Percentiles rank a stretch among this genome's conserved stretches.
phyloP scores from a whole-genome alignment of 352 stramenopile genomes.

The Lagenidium giganteum region DNA sequence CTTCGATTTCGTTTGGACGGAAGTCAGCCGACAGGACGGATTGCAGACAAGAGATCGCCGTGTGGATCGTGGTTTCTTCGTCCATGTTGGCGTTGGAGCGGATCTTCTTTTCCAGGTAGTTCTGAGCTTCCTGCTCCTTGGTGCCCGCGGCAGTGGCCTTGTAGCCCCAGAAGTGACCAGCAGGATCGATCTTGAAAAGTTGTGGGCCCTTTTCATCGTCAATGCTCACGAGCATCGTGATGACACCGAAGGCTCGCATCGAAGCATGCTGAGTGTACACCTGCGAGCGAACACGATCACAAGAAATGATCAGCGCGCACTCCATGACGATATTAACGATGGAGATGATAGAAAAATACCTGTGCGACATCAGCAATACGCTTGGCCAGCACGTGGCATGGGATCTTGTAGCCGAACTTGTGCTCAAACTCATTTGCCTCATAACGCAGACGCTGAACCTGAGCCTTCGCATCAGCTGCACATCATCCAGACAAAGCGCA shows the following conservation, averaged over 20 bases:
- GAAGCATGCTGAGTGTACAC: conserved; percentile 91
- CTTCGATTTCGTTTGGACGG: conserved; percentile 92
- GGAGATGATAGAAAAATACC: too few species aligned
- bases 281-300: too few species aligned
- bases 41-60: conserved; percentile 95
- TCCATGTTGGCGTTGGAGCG: conserved; percentile 81
- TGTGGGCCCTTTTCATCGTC: conserved; percentile 97
- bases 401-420: conserved; percentile 93
- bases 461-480: conserved; percentile 85
- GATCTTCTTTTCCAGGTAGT: conserved; percentile 98
- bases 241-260: conserved; percentile 93
- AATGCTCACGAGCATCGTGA: conserved; percentile 94
- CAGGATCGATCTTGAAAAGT: conserved; percentile 97
- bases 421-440: conserved; percentile 97
- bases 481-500: neutral
- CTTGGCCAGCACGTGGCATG: conserved; percentile 91
- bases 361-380: conserved; percentile 96
- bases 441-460: conserved; percentile 92
- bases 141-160: conserved; percentile 88
- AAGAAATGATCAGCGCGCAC: too few species aligned
- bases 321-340: too few species aligned
- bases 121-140: conserved; percentile 98
- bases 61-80: conserved; percentile 88
- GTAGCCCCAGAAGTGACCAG: conserved; percentile 94
- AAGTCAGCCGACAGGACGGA: conserved; percentile 96